phyloP scores from a whole-genome alignment of 2,329 filamentous ascomycete species.

The Juglanconis juglandina region DNA sequence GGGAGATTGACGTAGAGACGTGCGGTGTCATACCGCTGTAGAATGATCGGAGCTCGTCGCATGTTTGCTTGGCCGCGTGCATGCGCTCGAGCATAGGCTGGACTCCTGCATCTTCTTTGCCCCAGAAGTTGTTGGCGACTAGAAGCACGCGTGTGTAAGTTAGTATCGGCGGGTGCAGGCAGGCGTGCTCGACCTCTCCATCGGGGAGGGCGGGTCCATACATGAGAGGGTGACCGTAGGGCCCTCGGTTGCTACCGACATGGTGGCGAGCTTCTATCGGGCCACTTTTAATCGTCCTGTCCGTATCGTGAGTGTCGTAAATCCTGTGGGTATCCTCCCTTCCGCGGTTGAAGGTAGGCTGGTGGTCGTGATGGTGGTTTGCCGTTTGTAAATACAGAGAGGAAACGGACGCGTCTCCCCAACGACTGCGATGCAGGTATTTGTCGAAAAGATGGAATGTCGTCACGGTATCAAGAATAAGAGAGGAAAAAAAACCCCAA shows the following conservation, averaged over 20 bases:
- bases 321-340: background rate
- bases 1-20: no score
- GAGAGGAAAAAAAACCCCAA: background rate
- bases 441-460: slow-evolving; percentile 3
- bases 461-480: slow-evolving; percentile 2
- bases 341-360: background rate
- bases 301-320: background rate
- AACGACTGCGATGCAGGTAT: background rate
- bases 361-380: background rate
- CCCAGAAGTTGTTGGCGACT: slow-evolving; percentile 99
- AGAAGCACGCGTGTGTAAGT: slow-evolving; percentile 7
- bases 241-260: slow-evolving; percentile 18
- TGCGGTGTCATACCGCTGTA: slow-evolving; percentile 62
- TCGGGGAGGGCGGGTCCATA: slow-evolving; percentile 11
- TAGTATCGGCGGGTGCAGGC: slow-evolving; percentile 4
- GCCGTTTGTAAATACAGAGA: background rate
- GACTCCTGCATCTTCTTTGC: slow-evolving; percentile 96
- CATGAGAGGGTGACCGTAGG: slow-evolving; percentile 20
- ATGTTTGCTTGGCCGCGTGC: slow-evolving; percentile 89
- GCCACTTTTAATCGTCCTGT: background rate
- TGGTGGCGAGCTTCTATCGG: slow-evolving; percentile 6
- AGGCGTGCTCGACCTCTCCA: background rate
- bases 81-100: slow-evolving; percentile 88
- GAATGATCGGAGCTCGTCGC: slow-evolving; percentile 88
- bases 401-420: background rate